Evolutionary conservation across 2,329 filamentous ascomycete genomes (phyloP).

Genomic region (Metarhizium guizhouense): DNA sequence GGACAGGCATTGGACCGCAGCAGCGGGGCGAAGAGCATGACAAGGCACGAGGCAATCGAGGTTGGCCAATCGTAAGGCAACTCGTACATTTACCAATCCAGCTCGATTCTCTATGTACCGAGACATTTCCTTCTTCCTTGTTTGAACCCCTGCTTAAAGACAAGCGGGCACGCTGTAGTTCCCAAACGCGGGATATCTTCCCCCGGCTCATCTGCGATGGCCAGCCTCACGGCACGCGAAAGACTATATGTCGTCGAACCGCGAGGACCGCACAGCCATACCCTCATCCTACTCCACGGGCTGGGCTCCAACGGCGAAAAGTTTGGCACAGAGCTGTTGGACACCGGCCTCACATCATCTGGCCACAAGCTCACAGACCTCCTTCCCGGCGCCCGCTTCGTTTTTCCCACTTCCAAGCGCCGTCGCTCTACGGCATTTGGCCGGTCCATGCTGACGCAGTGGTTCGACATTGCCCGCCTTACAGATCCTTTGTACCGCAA

Average conservation of each 20-base stretch:
- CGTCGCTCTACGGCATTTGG: conserved; percentile 34
- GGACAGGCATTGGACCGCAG: no score
- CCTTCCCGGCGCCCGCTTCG: conserved; percentile 32
- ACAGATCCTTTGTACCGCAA: conserved; percentile 28
- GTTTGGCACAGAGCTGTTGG: conserved; percentile 24
- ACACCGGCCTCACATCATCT: conserved; percentile 15
- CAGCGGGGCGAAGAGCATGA: no score
- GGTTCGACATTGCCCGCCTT: conserved; percentile 39
- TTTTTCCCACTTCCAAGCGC: conserved; percentile 40
- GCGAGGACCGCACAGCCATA: conserved; percentile 14
- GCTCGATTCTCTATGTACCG: no score
- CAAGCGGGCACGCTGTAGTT: no score
- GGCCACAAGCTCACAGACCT: conserved; percentile 22
- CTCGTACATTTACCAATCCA: no score
- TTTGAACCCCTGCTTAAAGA: no score
- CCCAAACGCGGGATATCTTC: no score
- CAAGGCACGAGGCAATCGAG: no score
- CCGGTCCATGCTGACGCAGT: conserved; percentile 35
- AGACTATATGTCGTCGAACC: conserved; percentile 13
- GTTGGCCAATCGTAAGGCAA: no score
- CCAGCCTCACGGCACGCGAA: no score
- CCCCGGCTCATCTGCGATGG: no score
- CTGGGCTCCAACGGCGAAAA: conserved; percentile 21
- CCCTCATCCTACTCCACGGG: conserved; percentile 21
- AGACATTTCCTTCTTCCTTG: no score